Percentiles rank a stretch among this genome's conserved stretches.
These are phyloP conservation scores for Durotheca rogersii DNA, from an alignment of 495 filamentous ascomycete species.

Conservation along the genomic window DNA sequence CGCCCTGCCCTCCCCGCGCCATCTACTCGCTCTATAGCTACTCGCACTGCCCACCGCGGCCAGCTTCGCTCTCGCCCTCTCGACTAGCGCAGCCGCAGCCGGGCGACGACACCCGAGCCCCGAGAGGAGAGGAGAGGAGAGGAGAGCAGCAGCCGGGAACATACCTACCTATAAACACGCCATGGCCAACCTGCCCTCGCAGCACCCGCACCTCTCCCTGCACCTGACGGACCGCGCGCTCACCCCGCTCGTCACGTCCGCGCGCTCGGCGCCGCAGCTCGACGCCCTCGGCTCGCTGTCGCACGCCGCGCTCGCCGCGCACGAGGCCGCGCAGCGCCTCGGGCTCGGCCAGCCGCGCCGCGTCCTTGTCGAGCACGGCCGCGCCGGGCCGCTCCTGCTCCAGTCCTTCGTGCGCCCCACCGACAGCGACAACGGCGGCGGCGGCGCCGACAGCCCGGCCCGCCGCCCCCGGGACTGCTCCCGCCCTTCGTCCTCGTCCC, in stretches of 20 bases:
- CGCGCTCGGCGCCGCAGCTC: conserved; percentile 23
- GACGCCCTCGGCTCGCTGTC: conserved; percentile 42
- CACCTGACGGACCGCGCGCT: conserved; percentile 46
- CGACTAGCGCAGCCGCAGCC: too few species aligned
- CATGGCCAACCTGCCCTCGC: conserved; percentile 41
- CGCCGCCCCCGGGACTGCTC: not conserved
- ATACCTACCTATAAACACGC: not conserved
- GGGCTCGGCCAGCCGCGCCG: conserved; percentile 42
- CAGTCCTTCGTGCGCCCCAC: conserved; percentile 36
- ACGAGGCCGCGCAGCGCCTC: conserved; percentile 40
- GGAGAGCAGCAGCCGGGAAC: not conserved
- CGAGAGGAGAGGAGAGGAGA: not conserved
- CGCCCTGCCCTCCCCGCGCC: too few species aligned
- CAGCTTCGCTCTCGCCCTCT: too few species aligned
- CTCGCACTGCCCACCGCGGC: too few species aligned
- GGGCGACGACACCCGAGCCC: too few species aligned
- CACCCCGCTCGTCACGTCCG: conserved; percentile 47
- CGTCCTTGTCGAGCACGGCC: conserved; percentile 44
- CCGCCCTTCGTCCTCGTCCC: not conserved
- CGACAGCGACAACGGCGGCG: not conserved
- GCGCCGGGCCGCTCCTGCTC: conserved; percentile 39
- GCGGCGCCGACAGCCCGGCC: not conserved
- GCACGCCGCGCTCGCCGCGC: conserved; percentile 39
- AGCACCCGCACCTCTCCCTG: conserved; percentile 39
- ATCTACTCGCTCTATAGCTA: too few species aligned